Percentiles rank a stretch among this genome's conserved stretches.
phyloP scores from a whole-genome alignment of 2,329 filamentous ascomycete species.

The Trichoderma breve region DNA sequence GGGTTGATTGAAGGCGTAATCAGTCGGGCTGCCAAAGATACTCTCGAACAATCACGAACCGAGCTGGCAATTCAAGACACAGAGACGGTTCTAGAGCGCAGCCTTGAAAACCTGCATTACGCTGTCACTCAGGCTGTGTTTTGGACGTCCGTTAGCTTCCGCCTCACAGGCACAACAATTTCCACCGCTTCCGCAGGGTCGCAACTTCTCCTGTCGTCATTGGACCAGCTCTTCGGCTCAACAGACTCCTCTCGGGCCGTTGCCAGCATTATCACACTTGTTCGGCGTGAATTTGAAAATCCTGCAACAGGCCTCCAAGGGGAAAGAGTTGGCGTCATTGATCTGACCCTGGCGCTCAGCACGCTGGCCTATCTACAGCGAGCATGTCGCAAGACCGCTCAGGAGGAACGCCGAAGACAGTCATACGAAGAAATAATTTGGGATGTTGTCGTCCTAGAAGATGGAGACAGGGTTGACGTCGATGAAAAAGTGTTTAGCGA shows the following conservation, averaged over 20 bases:
- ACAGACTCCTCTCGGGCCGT: conserved; percentile 69
- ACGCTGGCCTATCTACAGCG: conserved; percentile 62
- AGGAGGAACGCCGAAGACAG: conserved; percentile 48
- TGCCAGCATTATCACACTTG: conserved; percentile 62
- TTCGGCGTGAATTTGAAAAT: conserved; percentile 63
- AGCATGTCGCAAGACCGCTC: conserved; percentile 51
- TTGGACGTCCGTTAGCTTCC: conserved; percentile 60
- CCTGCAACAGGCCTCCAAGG: conserved; percentile 58
- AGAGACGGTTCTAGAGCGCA: conserved; percentile 56
- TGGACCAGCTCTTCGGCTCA: conserved; percentile 65
- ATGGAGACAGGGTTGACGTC: conserved; percentile 58
- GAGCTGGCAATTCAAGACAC: conserved; percentile 51
- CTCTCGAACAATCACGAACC: conserved; percentile 43
- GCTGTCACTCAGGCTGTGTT: conserved; percentile 60
- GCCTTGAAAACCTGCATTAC: conserved; percentile 55
- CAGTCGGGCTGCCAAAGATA: conserved; percentile 51
- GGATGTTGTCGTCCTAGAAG: conserved; percentile 63
- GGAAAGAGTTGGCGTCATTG: conserved; percentile 59
- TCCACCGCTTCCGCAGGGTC: conserved; percentile 55
- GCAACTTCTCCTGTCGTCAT: conserved; percentile 55
- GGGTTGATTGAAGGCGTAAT: conserved; percentile 55
- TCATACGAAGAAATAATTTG: conserved; percentile 59
- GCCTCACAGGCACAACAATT: conserved; percentile 55
- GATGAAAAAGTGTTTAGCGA: conserved; percentile 32
- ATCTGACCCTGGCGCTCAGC: conserved; percentile 60